Evolutionary conservation across 1,139 yeast species (phyloP).

Genomic region (Petasospora rhodanensis): DNA sequence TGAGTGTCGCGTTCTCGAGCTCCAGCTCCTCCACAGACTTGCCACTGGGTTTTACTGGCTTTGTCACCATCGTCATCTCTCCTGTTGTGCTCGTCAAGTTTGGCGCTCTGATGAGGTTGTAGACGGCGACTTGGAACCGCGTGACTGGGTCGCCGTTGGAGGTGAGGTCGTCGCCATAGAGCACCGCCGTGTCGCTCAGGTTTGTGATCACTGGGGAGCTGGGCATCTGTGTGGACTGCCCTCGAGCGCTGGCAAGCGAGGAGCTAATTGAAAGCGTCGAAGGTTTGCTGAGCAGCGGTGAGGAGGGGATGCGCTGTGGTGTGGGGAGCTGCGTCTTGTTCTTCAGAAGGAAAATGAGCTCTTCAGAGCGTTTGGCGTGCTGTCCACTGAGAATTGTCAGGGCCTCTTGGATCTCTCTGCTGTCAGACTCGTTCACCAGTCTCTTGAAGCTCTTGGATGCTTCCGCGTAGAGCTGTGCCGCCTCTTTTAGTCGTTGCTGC

Average conservation of each 20-base stretch:
- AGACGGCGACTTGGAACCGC: slow-evolving; percentile 20
- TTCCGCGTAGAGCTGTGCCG: slow-evolving; percentile 15
- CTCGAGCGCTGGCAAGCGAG: slow-evolving; percentile 10
- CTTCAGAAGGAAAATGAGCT: slow-evolving; percentile 6
- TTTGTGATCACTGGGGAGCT: slow-evolving; percentile 3
- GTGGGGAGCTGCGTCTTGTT: slow-evolving; percentile 3
- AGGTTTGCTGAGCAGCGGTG: not conserved
- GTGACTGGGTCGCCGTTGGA: slow-evolving; percentile 17
- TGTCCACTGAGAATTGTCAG: slow-evolving; percentile 17
- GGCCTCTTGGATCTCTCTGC: slow-evolving; percentile 21
- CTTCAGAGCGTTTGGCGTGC: slow-evolving; percentile 15
- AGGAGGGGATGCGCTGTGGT: not conserved
- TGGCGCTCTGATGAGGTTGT: slow-evolving; percentile 20
- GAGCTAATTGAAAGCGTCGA: slow-evolving; percentile 4
- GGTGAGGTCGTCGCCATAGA: slow-evolving; percentile 6
- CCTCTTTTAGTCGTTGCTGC: slow-evolving; percentile 19
- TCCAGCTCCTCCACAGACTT: slow-evolving; percentile 24
- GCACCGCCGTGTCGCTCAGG: slow-evolving; percentile 7
- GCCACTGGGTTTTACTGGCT: slow-evolving; percentile 14
- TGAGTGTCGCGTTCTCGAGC: slow-evolving; percentile 20
- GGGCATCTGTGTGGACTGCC: not conserved
- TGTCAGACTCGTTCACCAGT: slow-evolving; percentile 8
- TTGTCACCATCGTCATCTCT: slow-evolving; percentile 1
- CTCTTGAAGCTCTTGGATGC: slow-evolving; percentile 17
- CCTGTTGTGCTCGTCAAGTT: slow-evolving; percentile 5